phyloP scores from a whole-genome alignment of 2,329 filamentous ascomycete species.

The Xylogone sp. region DNA sequence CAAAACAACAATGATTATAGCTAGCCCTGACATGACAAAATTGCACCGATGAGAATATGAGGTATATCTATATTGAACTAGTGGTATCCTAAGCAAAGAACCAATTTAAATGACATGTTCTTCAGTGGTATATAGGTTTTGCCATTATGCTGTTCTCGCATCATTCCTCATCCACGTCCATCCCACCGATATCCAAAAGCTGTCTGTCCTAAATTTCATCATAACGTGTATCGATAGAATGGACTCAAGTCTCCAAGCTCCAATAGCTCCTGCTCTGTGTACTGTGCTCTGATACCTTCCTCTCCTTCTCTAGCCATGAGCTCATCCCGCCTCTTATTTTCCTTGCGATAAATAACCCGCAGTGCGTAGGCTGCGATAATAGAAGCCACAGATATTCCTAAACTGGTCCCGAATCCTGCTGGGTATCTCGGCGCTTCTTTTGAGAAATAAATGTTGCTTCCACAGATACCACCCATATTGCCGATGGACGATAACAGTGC shows the following conservation, averaged over 20 bases:
- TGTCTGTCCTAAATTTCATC: too few species aligned
- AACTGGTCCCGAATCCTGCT: slow-evolving; percentile 32
- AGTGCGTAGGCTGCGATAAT: slow-evolving; percentile 5
- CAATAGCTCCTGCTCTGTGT: slow-evolving; percentile 18
- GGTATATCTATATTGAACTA: too few species aligned
- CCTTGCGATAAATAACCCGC: slow-evolving; percentile 8
- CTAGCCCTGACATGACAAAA: too few species aligned
- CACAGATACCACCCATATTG: slow-evolving; percentile 31
- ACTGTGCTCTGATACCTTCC: slow-evolving; percentile 39
- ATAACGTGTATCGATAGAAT: slow-evolving; percentile 29
- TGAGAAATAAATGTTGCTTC: slow-evolving; percentile 34
- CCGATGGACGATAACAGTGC: slow-evolving; percentile 27
- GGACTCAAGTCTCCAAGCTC: slow-evolving; percentile 32
- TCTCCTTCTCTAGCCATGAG: slow-evolving; percentile 46
- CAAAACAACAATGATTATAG: too few species aligned
- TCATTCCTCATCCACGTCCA: too few species aligned
- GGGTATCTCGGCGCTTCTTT: slow-evolving; percentile 31
- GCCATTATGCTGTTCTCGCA: too few species aligned
- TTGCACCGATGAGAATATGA: too few species aligned
- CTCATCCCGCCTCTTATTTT: slow-evolving; percentile 46
- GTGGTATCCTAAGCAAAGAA: too few species aligned
- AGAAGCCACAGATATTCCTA: slow-evolving; percentile 20
- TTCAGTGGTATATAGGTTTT: too few species aligned
- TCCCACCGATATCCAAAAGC: too few species aligned
- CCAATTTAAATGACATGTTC: too few species aligned